These are phyloP conservation scores for Lasiodiplodia theobromae DNA, from an alignment of 2,329 filamentous ascomycete species.

Conservation along the genomic window DNA sequence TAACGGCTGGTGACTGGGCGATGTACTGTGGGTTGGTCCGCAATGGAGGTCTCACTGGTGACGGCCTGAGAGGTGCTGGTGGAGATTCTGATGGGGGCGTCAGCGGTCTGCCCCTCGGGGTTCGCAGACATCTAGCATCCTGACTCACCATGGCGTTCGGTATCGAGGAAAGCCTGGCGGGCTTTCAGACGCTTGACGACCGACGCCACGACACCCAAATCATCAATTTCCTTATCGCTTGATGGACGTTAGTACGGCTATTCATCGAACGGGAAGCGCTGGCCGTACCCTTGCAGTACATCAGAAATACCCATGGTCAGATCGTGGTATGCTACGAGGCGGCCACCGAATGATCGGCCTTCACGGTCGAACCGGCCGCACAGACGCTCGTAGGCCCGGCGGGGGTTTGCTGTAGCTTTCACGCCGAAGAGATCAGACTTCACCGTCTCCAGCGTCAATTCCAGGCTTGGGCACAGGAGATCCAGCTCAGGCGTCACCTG, in stretches of 20 bases:
- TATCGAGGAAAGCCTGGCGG: slow-evolving; percentile 7
- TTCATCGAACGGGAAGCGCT: not conserved
- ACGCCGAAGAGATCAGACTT: slow-evolving; percentile 17
- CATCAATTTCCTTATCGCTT: slow-evolving; percentile 17
- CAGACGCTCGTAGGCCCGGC: slow-evolving; percentile 20
- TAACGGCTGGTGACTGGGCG: not conserved
- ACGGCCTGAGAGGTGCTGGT: not conserved
- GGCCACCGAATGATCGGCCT: slow-evolving; percentile 18
- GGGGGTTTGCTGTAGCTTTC: slow-evolving; percentile 7
- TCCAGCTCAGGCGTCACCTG: slow-evolving; percentile 32
- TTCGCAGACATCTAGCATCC: not conserved
- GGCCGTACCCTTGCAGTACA: slow-evolving; percentile 20
- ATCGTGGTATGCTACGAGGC: slow-evolving; percentile 26
- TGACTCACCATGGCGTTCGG: slow-evolving; percentile 8
- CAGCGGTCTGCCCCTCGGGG: not conserved
- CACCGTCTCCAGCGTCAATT: slow-evolving; percentile 19
- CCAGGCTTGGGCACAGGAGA: slow-evolving; percentile 27
- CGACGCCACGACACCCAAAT: not conserved
- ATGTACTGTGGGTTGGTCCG: not conserved
- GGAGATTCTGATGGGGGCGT: not conserved
- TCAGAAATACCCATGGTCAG: slow-evolving; percentile 16
- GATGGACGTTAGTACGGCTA: not conserved
- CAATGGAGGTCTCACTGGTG: slow-evolving; percentile 10
- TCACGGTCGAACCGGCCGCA: slow-evolving; percentile 7
- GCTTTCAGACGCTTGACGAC: slow-evolving; percentile 18